Evolutionary conservation across 306 rosid species (phyloP).

Genomic region (Fragaria iinumae): DNA sequence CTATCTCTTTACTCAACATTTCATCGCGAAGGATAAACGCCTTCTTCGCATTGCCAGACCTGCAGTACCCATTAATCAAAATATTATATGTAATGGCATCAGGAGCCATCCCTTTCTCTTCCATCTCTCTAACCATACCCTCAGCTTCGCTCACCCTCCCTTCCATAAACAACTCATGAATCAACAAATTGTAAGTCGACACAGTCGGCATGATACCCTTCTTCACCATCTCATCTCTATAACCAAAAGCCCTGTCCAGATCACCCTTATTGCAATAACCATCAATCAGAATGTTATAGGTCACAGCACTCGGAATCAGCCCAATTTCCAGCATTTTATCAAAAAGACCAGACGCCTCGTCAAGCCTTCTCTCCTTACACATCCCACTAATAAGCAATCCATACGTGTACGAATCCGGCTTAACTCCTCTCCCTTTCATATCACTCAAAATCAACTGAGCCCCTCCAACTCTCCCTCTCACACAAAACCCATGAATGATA

Average conservation of each 20-base stretch:
- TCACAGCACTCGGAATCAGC: slow-evolving; percentile 58
- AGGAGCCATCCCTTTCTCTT: slow-evolving; percentile 51
- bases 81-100: slow-evolving; percentile 79
- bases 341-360: slow-evolving; percentile 60
- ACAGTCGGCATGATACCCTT: slow-evolving; percentile 54
- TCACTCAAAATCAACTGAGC: slow-evolving; percentile 43
- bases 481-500: slow-evolving; percentile 59
- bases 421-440: slow-evolving; percentile 57
- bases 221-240: slow-evolving; percentile 61
- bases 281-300: slow-evolving; percentile 74
- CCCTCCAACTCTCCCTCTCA: slow-evolving; percentile 47
- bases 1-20: slow-evolving; percentile 53
- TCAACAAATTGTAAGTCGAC: slow-evolving; percentile 71
- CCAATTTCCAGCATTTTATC: slow-evolving; percentile 50
- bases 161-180: slow-evolving; percentile 80
- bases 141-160: slow-evolving; percentile 57
- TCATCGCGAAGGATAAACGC: slow-evolving; percentile 63
- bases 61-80: slow-evolving; percentile 71
- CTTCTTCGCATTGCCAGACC: slow-evolving; percentile 62
- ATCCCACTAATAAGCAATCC: slow-evolving; percentile 58
- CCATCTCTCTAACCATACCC: slow-evolving; percentile 56
- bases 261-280: slow-evolving; percentile 72
- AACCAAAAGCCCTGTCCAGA: slow-evolving; percentile 62
- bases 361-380: slow-evolving; percentile 62
- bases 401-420: slow-evolving; percentile 65